A percentile compares a stretch with the other conserved stretches of the same genome.
phyloP scores from a whole-genome alignment of 306 rosid species.

The Quercus mongolica region DNA sequence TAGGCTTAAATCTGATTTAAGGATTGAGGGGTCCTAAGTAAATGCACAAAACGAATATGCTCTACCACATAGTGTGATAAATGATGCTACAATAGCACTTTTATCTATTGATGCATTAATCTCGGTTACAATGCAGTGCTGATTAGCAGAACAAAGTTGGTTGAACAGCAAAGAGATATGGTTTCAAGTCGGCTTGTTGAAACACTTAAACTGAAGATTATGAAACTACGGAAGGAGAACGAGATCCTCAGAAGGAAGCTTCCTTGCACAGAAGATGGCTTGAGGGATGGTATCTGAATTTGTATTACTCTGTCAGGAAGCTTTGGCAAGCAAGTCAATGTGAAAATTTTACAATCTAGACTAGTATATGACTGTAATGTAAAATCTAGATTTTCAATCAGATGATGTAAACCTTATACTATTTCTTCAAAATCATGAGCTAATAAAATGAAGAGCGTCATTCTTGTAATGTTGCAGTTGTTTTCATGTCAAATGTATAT shows the following conservation, averaged over 20 bases:
- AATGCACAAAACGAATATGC: not conserved
- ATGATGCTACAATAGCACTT: not conserved
- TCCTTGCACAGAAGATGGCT: slow-evolving; percentile 24
- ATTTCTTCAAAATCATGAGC: not conserved
- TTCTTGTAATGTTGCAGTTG: not conserved
- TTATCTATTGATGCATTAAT: slow-evolving; percentile 2
- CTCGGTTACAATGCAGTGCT: slow-evolving; percentile 43
- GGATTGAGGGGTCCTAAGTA: not conserved
- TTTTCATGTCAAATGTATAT: not conserved
- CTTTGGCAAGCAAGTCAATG: not conserved
- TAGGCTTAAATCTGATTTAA: not conserved
- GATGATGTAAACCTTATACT: not conserved
- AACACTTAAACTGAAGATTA: slow-evolving; percentile 63
- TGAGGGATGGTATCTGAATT: not conserved
- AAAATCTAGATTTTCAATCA: not conserved
- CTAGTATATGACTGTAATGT: not conserved
- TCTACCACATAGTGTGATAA: not conserved
- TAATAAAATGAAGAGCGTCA: not conserved
- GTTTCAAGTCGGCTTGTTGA: slow-evolving; percentile 57
- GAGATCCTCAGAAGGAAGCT: slow-evolving; percentile 63
- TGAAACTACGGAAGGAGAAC: slow-evolving; percentile 64
- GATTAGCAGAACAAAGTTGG: slow-evolving; percentile 56
- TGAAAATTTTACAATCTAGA: not conserved
- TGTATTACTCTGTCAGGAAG: not conserved
- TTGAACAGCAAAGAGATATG: slow-evolving; percentile 52